phyloP scores from a whole-genome alignment of 345 rosid genomes.

The Hirschfeldia incana region DNA sequence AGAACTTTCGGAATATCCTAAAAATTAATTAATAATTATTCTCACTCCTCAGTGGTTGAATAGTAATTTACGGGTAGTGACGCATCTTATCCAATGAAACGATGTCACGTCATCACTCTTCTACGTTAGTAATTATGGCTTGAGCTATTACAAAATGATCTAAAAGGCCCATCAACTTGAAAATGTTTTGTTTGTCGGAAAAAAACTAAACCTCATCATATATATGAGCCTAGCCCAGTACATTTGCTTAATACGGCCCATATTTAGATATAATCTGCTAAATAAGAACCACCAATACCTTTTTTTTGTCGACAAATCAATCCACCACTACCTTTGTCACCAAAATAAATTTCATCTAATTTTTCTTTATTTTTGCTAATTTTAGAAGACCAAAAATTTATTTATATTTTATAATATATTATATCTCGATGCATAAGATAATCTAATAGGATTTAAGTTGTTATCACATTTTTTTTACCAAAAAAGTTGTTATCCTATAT shows the following conservation, averaged over 20 bases:
- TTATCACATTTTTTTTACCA: too few species aligned
- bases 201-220: not conserved
- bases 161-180: not conserved
- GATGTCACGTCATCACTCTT: slow-evolving; percentile 9
- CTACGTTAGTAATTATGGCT: not conserved
- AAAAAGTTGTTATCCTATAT: too few species aligned
- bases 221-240: slow-evolving; percentile 13
- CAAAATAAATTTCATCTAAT: too few species aligned
- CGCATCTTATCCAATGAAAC: slow-evolving; percentile 33
- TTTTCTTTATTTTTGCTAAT: too few species aligned
- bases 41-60: not conserved
- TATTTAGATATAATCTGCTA: not conserved
- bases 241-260: slow-evolving; percentile 8
- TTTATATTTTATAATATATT: too few species aligned
- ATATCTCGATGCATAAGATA: too few species aligned
- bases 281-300: too few species aligned
- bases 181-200: not conserved
- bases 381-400: too few species aligned
- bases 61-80: slow-evolving; percentile 26
- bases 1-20: slow-evolving; percentile 2
- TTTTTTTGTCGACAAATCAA: too few species aligned
- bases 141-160: not conserved
- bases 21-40: not conserved
- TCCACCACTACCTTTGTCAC: too few species aligned
- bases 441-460: too few species aligned